Percentiles rank a stretch among this genome's conserved stretches.
These are phyloP conservation scores for Phaeomoniella chlamydospora DNA, from an alignment of 2,329 filamentous ascomycete species.

Conservation along the genomic window DNA sequence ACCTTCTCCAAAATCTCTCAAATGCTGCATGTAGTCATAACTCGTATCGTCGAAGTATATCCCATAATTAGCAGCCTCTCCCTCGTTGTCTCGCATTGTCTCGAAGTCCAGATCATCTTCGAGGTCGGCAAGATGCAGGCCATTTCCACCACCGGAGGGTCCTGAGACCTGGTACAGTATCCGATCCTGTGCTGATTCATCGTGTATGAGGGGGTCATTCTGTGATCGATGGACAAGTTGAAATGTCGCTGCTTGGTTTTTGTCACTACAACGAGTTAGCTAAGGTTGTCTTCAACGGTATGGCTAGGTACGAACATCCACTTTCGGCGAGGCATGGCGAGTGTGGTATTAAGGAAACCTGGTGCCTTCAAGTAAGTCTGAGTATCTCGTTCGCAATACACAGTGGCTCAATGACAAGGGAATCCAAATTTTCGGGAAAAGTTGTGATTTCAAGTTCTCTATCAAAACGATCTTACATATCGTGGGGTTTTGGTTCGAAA, in stretches of 20 bases:
- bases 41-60: constrained; percentile 89
- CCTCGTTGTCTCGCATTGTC: constrained; percentile 71
- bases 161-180: constrained; percentile 59
- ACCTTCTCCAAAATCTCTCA: constrained; percentile 68
- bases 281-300: neutral
- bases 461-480: too few relatives aligned
- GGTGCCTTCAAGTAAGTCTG: too few relatives aligned
- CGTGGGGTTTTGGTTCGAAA: neutral
- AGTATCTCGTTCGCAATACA: too few relatives aligned
- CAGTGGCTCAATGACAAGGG: too few relatives aligned
- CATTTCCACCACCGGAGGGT: constrained; percentile 38
- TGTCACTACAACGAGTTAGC: constrained; percentile 41
- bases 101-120: constrained; percentile 56
- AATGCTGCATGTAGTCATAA: constrained; percentile 99
- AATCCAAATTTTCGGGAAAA: too few relatives aligned
- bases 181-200: constrained; percentile 75
- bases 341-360: neutral
- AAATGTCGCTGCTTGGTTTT: constrained; percentile 86
- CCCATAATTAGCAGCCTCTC: constrained; percentile 86
- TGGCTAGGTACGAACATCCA: constrained; percentile 1
- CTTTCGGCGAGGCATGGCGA: neutral
- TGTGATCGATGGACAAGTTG: constrained; percentile 90
- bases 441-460: too few relatives aligned
- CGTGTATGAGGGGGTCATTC: constrained; percentile 93
- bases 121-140: constrained; percentile 52